phyloP scores from a whole-genome alignment of 2,329 filamentous ascomycete species.

The Sclerotinia nivalis region DNA sequence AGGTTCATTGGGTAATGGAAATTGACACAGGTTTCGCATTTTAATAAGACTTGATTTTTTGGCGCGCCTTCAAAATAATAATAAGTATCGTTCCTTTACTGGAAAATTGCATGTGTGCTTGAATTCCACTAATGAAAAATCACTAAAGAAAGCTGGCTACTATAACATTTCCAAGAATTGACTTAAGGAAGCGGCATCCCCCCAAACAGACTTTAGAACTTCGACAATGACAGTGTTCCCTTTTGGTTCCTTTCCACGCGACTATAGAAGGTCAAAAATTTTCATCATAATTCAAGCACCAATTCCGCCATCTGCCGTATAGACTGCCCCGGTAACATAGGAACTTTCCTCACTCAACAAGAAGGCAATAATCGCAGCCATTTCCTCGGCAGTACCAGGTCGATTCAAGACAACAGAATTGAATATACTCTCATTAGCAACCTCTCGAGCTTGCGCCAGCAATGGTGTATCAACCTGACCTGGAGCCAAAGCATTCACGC shows the following conservation, averaged over 20 bases:
- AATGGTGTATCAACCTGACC: conserved; percentile 53
- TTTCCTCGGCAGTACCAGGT: conserved; percentile 51
- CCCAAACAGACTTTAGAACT: too few relatives aligned
- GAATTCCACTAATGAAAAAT: not conserved
- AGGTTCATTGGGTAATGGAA: too few relatives aligned
- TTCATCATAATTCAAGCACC: conserved; percentile 27
- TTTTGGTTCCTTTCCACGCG: not conserved
- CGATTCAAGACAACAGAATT: conserved; percentile 44
- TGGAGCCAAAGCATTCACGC: conserved; percentile 37
- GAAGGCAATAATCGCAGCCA: conserved; percentile 47
- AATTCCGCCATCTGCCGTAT: conserved; percentile 38
- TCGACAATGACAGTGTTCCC: fast-evolving
- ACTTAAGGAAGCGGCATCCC: not conserved
- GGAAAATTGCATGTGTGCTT: too few relatives aligned
- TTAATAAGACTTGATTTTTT: not conserved
- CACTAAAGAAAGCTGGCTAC: not conserved
- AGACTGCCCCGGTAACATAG: conserved; percentile 37
- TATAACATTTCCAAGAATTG: not conserved
- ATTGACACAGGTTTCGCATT: too few relatives aligned
- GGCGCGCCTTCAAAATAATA: not conserved
- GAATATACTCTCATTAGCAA: conserved; percentile 38
- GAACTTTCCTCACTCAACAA: conserved; percentile 44
- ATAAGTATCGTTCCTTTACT: not conserved
- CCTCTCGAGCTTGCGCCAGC: conserved; percentile 43
- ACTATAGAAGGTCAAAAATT: fast-evolving